Base-by-base conservation (phyloP, 768 basidiomycete genomes). In the Suillus luteus region DNA sequence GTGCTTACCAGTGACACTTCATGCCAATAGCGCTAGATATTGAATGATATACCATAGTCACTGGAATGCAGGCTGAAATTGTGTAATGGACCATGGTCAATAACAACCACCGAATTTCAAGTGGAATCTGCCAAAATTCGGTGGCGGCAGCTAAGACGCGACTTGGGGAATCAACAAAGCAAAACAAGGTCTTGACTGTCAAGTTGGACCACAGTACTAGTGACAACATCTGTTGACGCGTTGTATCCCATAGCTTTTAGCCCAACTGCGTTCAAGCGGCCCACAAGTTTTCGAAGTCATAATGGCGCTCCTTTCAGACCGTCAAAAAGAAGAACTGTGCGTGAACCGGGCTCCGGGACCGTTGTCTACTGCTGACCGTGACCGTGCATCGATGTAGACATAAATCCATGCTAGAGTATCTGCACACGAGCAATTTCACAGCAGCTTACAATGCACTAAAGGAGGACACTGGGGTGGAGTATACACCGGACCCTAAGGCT, bases 401-500 rank as follows among this genome's bases (percentile, higher is more conserved):
- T 79, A 90, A 89, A 78, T 87, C 90, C 68, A 91, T 91, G 82
- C 85, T 91, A 65, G 89, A 91, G 76, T 91, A 91, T 74, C 81
- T 91, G 62, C 83, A 87, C 72, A 79, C 85, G 67, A 87, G 83
- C 71, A 86, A 86, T 74, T 88, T 88, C 70, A 81, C 72, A 46
- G 81, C 83, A 66, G 86, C 89, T 27, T 90, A 82, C 70, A 82
- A 86, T 67, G 84, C 86, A 27, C 75, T 86, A 65, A 86, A 84
- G 71, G 72, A 79, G 48, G 85, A 87, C 64, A 76, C 82, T 38
- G 81, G 82, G 62, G 72, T 83, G 33, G 86, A 88, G 64, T 92
- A 90, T 73, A 81, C 83, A 4, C 92, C 91, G 17, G 95, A 96
- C 80, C 87, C 93, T 27, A 94, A 92, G 73, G 87, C 93, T 59